Evolutionary conservation across 352 stramenopile genomes (phyloP).

Genomic region (Blastocystis sp.): DNA sequence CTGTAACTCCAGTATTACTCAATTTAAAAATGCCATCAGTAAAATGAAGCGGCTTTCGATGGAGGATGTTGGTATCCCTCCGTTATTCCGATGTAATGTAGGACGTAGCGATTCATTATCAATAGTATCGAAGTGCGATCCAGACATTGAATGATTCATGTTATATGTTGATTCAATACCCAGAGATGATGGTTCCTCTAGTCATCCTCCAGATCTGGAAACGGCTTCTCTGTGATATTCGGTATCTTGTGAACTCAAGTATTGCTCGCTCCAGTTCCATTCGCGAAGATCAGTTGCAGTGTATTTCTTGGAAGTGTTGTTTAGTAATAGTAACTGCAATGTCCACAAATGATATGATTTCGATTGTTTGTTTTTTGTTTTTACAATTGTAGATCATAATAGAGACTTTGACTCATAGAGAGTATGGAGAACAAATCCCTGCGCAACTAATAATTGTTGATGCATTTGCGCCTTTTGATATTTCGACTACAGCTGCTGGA

Average conservation of each 20-base stretch:
- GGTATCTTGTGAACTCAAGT: background rate
- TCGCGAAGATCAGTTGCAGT: background rate
- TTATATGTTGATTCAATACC: background rate
- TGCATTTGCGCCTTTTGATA: background rate
- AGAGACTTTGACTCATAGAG: background rate
- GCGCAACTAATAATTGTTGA: background rate
- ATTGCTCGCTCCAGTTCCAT: background rate
- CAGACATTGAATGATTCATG: background rate
- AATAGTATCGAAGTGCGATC: background rate
- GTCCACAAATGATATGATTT: constrained; percentile 38
- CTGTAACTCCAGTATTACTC: background rate
- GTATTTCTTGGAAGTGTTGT: background rate
- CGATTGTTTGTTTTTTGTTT: constrained; percentile 1
- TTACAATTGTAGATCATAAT: background rate
- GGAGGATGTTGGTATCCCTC: background rate
- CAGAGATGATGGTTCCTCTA: background rate
- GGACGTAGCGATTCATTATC: background rate
- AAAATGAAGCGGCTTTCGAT: background rate
- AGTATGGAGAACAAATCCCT: background rate
- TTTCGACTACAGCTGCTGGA: background rate
- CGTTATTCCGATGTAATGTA: constrained; percentile 32
- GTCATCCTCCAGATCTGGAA: background rate
- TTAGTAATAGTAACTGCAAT: background rate
- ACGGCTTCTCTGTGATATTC: background rate
- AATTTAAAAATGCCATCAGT: background rate